These are phyloP conservation scores for Carex scoparia DNA, from an alignment of 176 grass and related monocot genomes.

Conservation along the genomic window DNA sequence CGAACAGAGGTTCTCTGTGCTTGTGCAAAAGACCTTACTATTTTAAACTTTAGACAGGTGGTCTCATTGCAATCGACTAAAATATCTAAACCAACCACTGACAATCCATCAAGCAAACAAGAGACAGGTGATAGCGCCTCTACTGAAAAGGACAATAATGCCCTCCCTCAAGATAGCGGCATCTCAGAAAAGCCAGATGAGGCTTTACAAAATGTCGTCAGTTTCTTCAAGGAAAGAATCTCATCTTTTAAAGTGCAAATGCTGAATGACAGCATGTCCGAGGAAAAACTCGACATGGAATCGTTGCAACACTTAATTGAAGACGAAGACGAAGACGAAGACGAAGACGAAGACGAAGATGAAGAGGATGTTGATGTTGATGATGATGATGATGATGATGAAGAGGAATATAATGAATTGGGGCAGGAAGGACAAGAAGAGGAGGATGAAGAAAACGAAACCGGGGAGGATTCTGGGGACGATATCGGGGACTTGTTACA, in stretches of 20 bases:
- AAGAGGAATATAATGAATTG: conserved; percentile 22
- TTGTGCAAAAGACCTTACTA: conserved; percentile 35
- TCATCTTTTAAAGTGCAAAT: conserved; percentile 18
- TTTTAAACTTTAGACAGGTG: conserved; percentile 64
- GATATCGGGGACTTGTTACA: conserved; percentile 37
- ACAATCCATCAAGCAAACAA: conserved; percentile 26
- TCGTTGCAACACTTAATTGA: conserved; percentile 15
- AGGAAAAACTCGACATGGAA: conserved; percentile 20
- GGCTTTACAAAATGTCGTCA: background rate
- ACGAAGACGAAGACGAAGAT: conserved; percentile 30
- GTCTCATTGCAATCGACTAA: conserved; percentile 64
- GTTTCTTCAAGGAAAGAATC: conserved; percentile 20
- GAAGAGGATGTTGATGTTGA: conserved; percentile 25
- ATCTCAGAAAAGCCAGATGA: conserved; percentile 17
- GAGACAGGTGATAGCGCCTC: conserved; percentile 33
- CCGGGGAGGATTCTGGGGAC: conserved; percentile 47
- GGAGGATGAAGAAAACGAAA: conserved; percentile 50
- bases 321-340: conserved; percentile 12
- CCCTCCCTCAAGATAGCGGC: conserved; percentile 10
- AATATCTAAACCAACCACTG: conserved; percentile 37
- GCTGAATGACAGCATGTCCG: background rate
- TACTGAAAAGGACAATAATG: conserved; percentile 17
- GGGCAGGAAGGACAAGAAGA: conserved; percentile 41
- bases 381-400: conserved; percentile 40
- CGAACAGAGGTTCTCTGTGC: conserved; percentile 5